phyloP scores from a whole-genome alignment of 192 early-diverging fungal species.

The Oehlia diaphana region DNA sequence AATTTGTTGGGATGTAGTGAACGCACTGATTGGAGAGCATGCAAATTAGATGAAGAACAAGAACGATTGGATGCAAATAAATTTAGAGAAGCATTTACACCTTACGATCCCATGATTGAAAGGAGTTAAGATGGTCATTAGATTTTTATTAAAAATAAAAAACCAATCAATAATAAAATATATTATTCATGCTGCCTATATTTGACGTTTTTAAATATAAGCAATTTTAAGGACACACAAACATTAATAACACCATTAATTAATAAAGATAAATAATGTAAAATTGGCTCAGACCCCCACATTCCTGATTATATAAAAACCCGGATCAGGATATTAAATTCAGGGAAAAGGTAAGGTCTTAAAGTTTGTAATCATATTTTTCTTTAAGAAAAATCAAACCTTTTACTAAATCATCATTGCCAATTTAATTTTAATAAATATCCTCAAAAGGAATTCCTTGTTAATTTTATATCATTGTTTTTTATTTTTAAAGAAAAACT shows the following conservation, averaged over 20 bases:
- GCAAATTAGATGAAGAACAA: slow-evolving; percentile 32
- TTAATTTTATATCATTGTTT: not conserved
- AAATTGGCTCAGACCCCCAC: not conserved
- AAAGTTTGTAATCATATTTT: not conserved
- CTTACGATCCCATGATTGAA: slow-evolving; percentile 3
- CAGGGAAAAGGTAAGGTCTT: not conserved
- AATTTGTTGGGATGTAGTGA: slow-evolving; percentile 64
- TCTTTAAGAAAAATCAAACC: not conserved
- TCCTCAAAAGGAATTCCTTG: not conserved
- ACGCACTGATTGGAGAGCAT: slow-evolving; percentile 81
- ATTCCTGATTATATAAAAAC: not conserved
- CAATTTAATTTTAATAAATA: not conserved
- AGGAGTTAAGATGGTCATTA: too few relatives aligned
- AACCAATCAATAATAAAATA: too few relatives aligned
- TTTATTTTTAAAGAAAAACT: not conserved
- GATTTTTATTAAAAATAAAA: too few relatives aligned
- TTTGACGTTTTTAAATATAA: too few relatives aligned
- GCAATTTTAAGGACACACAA: too few relatives aligned
- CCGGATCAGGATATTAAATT: not conserved
- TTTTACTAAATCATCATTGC: not conserved
- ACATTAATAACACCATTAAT: not conserved
- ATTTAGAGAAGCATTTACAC: slow-evolving; percentile 6
- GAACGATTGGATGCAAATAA: slow-evolving; percentile 12
- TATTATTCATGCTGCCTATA: too few relatives aligned
- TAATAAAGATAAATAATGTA: not conserved